A percentile compares a stretch with the other conserved stretches of the same genome.
These are phyloP conservation scores for Schoenoplectus tabernaemontani DNA, from an alignment of 202 grass and related monocot genomes.

Conservation along the genomic window DNA sequence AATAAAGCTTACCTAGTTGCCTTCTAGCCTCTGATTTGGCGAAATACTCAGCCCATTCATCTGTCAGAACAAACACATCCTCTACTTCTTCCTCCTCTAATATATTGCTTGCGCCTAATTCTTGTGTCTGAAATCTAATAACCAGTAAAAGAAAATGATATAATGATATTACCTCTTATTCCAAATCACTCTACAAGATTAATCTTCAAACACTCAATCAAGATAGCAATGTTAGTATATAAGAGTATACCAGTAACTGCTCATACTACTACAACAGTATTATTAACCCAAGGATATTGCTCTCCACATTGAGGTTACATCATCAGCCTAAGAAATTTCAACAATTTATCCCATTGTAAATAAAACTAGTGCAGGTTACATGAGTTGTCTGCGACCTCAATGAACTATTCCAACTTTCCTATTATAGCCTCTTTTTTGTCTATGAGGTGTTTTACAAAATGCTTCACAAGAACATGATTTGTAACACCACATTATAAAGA, in stretches of 20 bases:
- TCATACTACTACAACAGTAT: background rate
- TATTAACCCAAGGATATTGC: background rate
- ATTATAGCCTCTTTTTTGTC: background rate
- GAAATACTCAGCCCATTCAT: conserved; percentile 82
- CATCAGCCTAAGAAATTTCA: background rate
- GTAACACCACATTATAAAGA: background rate
- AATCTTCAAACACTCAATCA: background rate
- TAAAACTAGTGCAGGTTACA: background rate
- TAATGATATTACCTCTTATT: background rate
- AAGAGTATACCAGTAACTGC: background rate
- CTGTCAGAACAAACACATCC: conserved; percentile 57
- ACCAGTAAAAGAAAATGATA: background rate
- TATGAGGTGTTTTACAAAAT: background rate
- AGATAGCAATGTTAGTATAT: background rate
- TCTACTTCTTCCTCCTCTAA: conserved; percentile 32
- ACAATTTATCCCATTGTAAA: background rate
- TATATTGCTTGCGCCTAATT: background rate
- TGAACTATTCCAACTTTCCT: background rate
- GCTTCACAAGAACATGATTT: background rate
- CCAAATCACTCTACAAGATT: background rate
- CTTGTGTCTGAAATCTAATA: background rate
- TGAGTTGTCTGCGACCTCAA: background rate
- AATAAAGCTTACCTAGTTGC: conserved; percentile 35
- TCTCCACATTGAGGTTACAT: no score
- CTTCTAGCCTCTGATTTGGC: conserved; percentile 82